Conservation (phyloP, 202 grass and related monocot species). For the Zoysia matrella region DNA sequence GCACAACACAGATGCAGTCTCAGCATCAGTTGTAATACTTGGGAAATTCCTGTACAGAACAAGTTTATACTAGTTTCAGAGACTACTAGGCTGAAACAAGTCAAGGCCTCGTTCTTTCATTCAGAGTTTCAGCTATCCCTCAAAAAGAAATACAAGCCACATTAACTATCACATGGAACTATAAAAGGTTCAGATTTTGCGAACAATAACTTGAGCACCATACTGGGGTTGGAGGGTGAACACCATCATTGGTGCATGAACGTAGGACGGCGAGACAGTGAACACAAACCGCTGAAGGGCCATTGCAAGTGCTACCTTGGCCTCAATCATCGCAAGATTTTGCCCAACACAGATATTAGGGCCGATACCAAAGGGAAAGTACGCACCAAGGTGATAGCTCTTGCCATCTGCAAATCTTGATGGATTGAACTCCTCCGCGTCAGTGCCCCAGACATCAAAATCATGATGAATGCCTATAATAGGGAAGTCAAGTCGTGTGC, state of each 20-base stretch:
- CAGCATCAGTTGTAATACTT: background rate
- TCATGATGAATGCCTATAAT: slow-evolving; percentile 69
- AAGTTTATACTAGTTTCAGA: slow-evolving; percentile 5
- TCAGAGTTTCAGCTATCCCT: background rate
- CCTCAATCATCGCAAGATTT: slow-evolving; percentile 73
- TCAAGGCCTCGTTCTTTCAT: background rate
- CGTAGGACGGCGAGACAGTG: slow-evolving; percentile 66
- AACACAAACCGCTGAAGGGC: slow-evolving; percentile 65
- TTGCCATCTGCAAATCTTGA: slow-evolving; percentile 73
- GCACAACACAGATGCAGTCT: background rate
- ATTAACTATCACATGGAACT: background rate
- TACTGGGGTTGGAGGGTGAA: slow-evolving; percentile 79
- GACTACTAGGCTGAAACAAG: slow-evolving; percentile 3
- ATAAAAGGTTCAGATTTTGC: slow-evolving; percentile 51
- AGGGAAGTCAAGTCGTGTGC: slow-evolving; percentile 60
- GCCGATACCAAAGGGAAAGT: slow-evolving; percentile 70
- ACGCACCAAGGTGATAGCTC: slow-evolving; percentile 73
- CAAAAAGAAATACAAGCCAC: background rate
- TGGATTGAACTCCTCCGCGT: slow-evolving; percentile 67
- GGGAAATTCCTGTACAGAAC: slow-evolving; percentile 12
- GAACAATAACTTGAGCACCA: slow-evolving; percentile 69
- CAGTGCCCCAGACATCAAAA: slow-evolving; percentile 55
- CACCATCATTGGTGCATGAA: slow-evolving; percentile 69
- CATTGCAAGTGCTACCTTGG: slow-evolving; percentile 69
- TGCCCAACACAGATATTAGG: slow-evolving; percentile 78